Base-by-base conservation (phyloP, 768 basidiomycete genomes). In the Flagelloscypha sp. region DNA sequence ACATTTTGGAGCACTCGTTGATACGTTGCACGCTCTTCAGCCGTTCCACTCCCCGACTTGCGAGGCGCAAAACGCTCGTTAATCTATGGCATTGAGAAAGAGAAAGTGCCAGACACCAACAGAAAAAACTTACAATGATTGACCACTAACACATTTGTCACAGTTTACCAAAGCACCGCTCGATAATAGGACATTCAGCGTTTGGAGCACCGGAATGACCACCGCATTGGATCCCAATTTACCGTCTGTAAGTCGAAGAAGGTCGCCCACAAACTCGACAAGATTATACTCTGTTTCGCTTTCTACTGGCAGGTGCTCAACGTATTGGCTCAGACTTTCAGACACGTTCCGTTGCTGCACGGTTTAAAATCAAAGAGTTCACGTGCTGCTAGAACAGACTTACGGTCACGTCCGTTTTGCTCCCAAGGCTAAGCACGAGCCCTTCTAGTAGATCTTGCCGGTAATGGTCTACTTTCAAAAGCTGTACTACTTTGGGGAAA, bases 11-110 rank as follows among this genome's bases (percentile, higher is more conserved):
- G 4, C 79, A 77, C 40, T 81, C 76, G 8, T 72, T 67, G 16
- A 95, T 78, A 36, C 94, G 62, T 46, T 83, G 83, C n/a, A 87
- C 60, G 43, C 76, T 94, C 61, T 90, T 95, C 37, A 92, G 55
- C 19, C 72, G 74, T 11, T 65, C 58, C 7, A 85, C 65, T 51
- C 82, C 80, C 49, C 63, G 75, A 12, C 53, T 21, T 63, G 55
- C 23, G 86, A 51, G 33, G 84, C 88, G 45, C 7, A 40, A 32
- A 41, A 3, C 29, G 29, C 37, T 41, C 42, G 35, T 29, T 38
- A 39, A 28, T 20, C 7, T 42, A 28, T 38, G 35, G 27, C 4
- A 33, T 32, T 18, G 7, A 8, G 3, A 23, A 22, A 19, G 8
- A 18, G 1, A 23, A 22, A 12, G 33, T 22, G 12, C 21, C n/a